Conservation (phyloP, 331 rosid species). For the Rosa hybrid region DNA sequence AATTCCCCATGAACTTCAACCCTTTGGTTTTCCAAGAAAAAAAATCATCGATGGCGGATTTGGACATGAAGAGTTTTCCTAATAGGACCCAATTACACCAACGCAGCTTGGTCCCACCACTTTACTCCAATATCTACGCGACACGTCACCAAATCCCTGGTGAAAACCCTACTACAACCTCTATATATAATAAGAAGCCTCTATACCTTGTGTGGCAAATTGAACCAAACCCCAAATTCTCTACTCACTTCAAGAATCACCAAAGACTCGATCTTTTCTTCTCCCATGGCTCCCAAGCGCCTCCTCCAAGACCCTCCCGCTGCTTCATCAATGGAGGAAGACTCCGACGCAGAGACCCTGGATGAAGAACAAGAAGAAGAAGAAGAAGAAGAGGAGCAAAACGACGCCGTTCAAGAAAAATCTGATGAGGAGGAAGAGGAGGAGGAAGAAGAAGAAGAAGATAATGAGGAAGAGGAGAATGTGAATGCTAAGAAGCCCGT, state of each 20-base stretch:
- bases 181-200: neutral
- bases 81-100: too few species aligned
- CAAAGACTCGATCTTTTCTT: neutral
- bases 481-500: neutral
- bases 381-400: neutral
- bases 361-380: slow-evolving; percentile 20
- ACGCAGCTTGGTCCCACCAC: neutral
- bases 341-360: slow-evolving; percentile 17
- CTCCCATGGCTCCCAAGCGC: slow-evolving; percentile 46
- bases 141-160: neutral
- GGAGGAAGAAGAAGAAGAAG: neutral
- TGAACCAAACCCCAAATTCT: too few species aligned
- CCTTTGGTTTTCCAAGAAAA: too few species aligned
- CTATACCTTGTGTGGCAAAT: too few species aligned
- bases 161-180: slow-evolving; percentile 36
- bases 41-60: too few species aligned
- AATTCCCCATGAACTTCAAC: too few species aligned
- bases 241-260: neutral
- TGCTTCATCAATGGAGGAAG: slow-evolving; percentile 30
- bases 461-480: neutral
- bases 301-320: slow-evolving; percentile 33
- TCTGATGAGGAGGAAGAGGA: neutral
- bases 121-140: neutral
- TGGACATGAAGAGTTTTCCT: too few species aligned
- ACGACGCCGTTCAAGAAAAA: neutral